These are phyloP conservation scores for Phanerochaete sordida DNA, from an alignment of 768 basidiomycete species.

Conservation along the genomic window DNA sequence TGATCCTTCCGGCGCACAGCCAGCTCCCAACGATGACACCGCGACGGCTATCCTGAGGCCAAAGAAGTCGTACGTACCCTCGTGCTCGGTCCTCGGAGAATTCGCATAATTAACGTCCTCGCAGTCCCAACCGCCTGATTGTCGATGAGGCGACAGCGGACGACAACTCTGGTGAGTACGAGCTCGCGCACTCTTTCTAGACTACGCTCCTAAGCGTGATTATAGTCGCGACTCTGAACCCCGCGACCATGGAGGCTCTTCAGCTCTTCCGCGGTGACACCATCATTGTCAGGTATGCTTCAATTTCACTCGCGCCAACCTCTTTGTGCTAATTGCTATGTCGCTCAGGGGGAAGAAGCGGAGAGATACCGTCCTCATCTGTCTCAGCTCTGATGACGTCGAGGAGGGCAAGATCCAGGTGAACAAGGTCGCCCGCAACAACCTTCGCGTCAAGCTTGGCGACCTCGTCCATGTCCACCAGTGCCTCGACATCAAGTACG, in stretches of 20 bases:
- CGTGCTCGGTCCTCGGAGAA: constrained; percentile 13
- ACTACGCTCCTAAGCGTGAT: constrained; percentile 2
- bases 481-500: constrained; percentile 98
- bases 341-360: constrained; percentile 87
- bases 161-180: constrained; percentile 84
- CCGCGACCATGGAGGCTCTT: constrained; percentile 93
- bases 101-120: constrained; percentile 7
- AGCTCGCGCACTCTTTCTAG: neutral
- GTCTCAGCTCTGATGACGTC: constrained; percentile 91
- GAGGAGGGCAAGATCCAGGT: constrained; percentile 98
- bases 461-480: constrained; percentile 96
- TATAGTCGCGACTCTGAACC: constrained; percentile 89
- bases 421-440: constrained; percentile 99
- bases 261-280: constrained; percentile 97
- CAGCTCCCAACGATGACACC: constrained; percentile 84
- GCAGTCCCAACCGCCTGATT: constrained; percentile 89
- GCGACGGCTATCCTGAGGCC: constrained; percentile 94
- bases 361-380: constrained; percentile 96
- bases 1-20: constrained; percentile 80
- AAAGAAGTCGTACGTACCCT: constrained; percentile 88
- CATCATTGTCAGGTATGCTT: constrained; percentile 78
- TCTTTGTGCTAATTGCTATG: neutral
- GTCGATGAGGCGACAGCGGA: constrained; percentile 93
- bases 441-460: constrained; percentile 94
- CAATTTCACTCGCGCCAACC: neutral